Evolutionary conservation across 352 stramenopile genomes (phyloP).

Genomic region (Phytopythium boreale): DNA sequence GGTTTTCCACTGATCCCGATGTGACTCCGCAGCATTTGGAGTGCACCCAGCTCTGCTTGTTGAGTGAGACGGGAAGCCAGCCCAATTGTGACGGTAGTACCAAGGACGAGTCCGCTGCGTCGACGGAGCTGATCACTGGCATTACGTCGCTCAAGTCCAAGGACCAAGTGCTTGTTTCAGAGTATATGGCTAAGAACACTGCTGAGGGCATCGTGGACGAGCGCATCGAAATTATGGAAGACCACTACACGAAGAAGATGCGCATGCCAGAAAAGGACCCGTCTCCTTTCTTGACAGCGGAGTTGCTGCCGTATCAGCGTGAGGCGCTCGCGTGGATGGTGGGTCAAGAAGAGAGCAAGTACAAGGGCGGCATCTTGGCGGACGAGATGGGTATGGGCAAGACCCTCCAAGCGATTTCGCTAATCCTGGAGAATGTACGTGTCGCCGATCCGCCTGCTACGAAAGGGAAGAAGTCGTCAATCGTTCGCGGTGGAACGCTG

Average conservation of each 20-base stretch:
- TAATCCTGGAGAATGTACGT: constrained; percentile 83
- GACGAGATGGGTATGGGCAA: constrained; percentile 99
- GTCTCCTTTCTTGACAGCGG: constrained; percentile 73
- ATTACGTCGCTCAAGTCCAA: constrained; percentile 30
- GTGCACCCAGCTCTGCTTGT: constrained; percentile 21
- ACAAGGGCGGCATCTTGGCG: constrained; percentile 95
- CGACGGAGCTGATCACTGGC: constrained; percentile 41
- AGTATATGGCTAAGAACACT: constrained; percentile 64
- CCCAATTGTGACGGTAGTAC: constrained; percentile 9
- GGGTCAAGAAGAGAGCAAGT: constrained; percentile 87
- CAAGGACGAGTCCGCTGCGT: constrained; percentile 7
- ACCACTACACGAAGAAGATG: constrained; percentile 70
- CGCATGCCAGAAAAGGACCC: constrained; percentile 68
- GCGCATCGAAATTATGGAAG: constrained; percentile 54
- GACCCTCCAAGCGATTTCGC: constrained; percentile 96
- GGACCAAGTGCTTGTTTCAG: constrained; percentile 45
- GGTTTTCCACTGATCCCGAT: not conserved
- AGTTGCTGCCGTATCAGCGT: constrained; percentile 98
- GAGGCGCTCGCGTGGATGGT: constrained; percentile 96
- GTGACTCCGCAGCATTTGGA: constrained; percentile 25
- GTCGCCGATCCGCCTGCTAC: not conserved
- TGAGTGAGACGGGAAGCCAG: constrained; percentile 14
- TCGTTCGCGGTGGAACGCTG: constrained; percentile 85
- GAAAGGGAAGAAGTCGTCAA: constrained; percentile 15
- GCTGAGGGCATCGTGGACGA: constrained; percentile 57